These are phyloP conservation scores for Potentilla sterilis DNA, from an alignment of 306 rosid genomes.

Conservation along the genomic window DNA sequence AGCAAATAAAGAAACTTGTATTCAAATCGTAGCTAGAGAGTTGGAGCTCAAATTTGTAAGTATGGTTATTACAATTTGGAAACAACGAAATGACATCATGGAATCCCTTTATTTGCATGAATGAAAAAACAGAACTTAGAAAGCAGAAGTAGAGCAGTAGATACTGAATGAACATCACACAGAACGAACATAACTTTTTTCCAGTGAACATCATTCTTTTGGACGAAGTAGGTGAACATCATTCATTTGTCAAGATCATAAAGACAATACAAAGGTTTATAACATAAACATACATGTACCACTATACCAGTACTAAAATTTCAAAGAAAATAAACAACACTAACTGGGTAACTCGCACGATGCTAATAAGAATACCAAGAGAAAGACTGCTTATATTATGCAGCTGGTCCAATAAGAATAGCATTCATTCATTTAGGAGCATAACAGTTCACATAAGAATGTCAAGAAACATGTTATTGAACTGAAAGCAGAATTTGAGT, in stretches of 20 bases:
- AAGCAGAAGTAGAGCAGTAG: not conserved
- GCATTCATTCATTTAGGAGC: no score
- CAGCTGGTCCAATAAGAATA: no score
- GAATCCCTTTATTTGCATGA: not conserved
- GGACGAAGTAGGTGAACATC: not conserved
- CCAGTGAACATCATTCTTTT: not conserved
- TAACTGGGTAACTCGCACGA: not conserved
- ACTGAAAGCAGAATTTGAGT: no score
- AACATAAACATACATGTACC: not conserved
- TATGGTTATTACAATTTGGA: not conserved
- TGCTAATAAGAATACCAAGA: not conserved
- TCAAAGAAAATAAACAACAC: not conserved
- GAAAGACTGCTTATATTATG: no score
- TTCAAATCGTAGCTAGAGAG: not conserved
- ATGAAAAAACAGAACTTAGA: not conserved
- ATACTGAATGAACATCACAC: not conserved
- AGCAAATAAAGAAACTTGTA: not conserved
- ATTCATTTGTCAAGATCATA: not conserved
- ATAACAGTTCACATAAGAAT: no score
- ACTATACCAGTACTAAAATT: not conserved
- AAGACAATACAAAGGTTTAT: not conserved
- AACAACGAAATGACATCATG: not conserved
- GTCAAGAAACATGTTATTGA: no score
- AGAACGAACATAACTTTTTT: no score
- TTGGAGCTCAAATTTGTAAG: not conserved